Conservation (phyloP, 1,284 basidiomycete species). For the Cryptococcus floricola region DNA sequence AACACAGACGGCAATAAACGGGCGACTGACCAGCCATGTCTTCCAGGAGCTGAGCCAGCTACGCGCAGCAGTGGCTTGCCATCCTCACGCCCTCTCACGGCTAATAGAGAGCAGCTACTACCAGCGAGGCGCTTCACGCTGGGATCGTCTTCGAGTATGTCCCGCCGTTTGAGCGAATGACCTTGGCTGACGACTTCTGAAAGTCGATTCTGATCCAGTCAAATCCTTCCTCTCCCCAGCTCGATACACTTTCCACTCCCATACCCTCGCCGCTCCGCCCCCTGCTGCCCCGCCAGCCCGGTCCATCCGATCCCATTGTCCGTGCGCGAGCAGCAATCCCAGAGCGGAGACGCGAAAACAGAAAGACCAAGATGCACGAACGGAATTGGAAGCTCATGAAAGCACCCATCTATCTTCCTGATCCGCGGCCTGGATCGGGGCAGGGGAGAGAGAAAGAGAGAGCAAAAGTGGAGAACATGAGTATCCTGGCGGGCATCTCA, state of each 20-base stretch:
- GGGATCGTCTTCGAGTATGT: slow-evolving; percentile 25
- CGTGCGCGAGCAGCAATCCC: slow-evolving; percentile 14
- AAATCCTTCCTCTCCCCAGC: slow-evolving; percentile 5
- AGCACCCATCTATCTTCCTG: slow-evolving; percentile 25
- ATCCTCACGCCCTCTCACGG: slow-evolving; percentile 36
- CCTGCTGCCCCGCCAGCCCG: slow-evolving; percentile 8
- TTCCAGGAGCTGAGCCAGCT: slow-evolving; percentile 25
- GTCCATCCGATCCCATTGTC: slow-evolving; percentile 1
- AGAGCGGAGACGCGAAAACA: slow-evolving; percentile 6
- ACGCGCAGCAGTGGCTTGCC: slow-evolving; percentile 34
- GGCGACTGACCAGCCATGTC: not conserved
- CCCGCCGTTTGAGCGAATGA: not conserved
- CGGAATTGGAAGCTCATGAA: slow-evolving; percentile 15
- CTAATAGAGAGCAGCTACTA: slow-evolving; percentile 29
- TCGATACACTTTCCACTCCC: slow-evolving; percentile 7
- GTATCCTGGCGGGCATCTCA: slow-evolving; percentile 17
- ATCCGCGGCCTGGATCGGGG: not conserved
- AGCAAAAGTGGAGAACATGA: slow-evolving; percentile 17
- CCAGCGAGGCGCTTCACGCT: slow-evolving; percentile 18
- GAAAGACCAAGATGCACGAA: slow-evolving; percentile 1
- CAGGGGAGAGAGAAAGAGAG: slow-evolving; percentile 17
- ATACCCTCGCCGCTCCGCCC: slow-evolving; percentile 19
- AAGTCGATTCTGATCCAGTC: not conserved
- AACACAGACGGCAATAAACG: not conserved
- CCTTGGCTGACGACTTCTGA: not conserved